Conservation (phyloP, 208 protist species). For the Wallacemonas collosoma region DNA sequence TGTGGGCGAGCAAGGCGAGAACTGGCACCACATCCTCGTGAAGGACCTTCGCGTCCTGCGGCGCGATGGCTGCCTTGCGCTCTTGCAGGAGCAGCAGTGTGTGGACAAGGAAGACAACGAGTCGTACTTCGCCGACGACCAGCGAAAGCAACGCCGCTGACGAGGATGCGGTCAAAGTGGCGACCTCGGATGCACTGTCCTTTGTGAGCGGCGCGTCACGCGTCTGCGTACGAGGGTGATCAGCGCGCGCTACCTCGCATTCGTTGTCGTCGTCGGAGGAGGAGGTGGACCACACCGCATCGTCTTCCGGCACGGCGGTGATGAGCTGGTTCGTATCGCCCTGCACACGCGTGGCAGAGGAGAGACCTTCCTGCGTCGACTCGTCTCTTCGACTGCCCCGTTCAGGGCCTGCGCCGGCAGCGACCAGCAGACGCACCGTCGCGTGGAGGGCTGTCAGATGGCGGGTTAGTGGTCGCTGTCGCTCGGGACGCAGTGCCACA, state of each 20-base stretch:
- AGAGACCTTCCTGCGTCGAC: not conserved
- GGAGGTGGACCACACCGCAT: not conserved
- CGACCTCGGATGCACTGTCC: too few species aligned
- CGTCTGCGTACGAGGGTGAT: too few species aligned
- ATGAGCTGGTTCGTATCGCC: not conserved
- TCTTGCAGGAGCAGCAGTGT: constrained; percentile 40
- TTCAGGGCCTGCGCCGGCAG: not conserved
- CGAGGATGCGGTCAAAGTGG: not conserved
- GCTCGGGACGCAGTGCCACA: constrained; percentile 44
- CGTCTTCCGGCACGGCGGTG: not conserved
- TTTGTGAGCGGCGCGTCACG: too few species aligned
- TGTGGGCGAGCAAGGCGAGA: constrained; percentile 16
- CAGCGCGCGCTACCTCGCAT: not conserved
- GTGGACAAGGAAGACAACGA: constrained; percentile 49
- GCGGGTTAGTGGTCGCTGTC: constrained; percentile 48
- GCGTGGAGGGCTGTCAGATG: constrained; percentile 42
- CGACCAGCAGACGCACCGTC: not conserved
- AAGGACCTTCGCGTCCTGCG: constrained; percentile 34
- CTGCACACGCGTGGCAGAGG: not conserved
- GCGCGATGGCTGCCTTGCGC: constrained; percentile 32
- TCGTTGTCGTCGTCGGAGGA: constrained; percentile 1
- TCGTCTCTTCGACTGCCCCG: not conserved
- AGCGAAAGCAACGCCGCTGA: constrained; percentile 3
- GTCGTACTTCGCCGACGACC: constrained; percentile 30
- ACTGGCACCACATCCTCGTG: constrained; percentile 32